Evolutionary conservation across 495 filamentous ascomycete genomes (phyloP).

Genomic region (Poronia punctata): DNA sequence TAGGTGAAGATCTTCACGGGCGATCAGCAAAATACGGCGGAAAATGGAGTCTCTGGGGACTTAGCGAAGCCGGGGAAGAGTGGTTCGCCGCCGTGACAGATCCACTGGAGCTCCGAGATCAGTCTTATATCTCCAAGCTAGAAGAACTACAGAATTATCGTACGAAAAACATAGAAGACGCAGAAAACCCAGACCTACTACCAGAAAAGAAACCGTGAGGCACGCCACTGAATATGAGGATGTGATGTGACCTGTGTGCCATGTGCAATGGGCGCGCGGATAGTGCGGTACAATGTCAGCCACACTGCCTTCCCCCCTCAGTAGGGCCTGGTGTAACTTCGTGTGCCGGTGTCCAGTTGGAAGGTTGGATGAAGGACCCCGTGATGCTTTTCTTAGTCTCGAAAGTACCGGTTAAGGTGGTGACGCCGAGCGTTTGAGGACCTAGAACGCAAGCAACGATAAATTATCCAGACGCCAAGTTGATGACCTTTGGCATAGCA

Average conservation of each 20-base stretch:
- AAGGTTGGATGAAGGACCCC: constrained; percentile 1
- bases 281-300: no score
- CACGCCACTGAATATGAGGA: no score
- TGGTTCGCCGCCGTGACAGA: constrained; percentile 14
- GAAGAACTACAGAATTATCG: not conserved
- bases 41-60: constrained; percentile 5
- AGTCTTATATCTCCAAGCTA: not conserved
- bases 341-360: constrained; percentile 10
- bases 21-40: constrained; percentile 1
- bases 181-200: not conserved
- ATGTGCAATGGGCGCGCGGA: no score
- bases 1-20: constrained; percentile 7
- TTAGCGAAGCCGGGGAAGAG: constrained; percentile 15
- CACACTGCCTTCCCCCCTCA: constrained; percentile 16
- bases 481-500: constrained; percentile 16
- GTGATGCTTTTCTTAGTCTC: constrained; percentile 9
- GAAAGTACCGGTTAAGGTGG: constrained; percentile 21
- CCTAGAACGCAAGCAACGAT: constrained; percentile 20
- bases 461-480: constrained; percentile 25
- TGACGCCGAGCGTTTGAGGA: constrained; percentile 21
- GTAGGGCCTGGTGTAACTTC: constrained; percentile 18
- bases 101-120: constrained; percentile 12
- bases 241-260: no score
- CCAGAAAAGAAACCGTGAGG: no score
- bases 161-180: not conserved